phyloP scores from a whole-genome alignment of 2,329 filamentous ascomycete genomes.

The Dactylellina parvicollis region DNA sequence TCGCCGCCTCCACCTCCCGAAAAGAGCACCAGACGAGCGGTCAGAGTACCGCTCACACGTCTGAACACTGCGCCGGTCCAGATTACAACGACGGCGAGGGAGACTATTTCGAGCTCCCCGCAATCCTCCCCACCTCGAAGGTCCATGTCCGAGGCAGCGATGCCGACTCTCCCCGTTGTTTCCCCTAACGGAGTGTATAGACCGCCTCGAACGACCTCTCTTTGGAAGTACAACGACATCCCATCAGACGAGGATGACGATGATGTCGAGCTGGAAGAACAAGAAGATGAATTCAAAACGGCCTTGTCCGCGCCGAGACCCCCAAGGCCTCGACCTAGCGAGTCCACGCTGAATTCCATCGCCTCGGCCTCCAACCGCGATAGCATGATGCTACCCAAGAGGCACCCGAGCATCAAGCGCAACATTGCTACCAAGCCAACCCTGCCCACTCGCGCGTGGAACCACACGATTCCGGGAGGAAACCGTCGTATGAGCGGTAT shows the following conservation, averaged over 20 bases:
- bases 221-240: conserved; percentile 46
- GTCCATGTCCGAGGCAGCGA: conserved; percentile 31
- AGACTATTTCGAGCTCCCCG: conserved; percentile 30
- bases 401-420: conserved; percentile 63
- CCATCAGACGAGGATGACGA: conserved; percentile 72
- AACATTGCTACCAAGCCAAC: conserved; percentile 60
- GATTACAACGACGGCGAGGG: conserved; percentile 13
- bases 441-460: conserved; percentile 45
- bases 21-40: conserved; percentile 42
- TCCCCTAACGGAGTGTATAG: conserved; percentile 46
- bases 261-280: conserved; percentile 70
- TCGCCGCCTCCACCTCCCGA: conserved; percentile 42
- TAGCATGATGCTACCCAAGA: conserved; percentile 41
- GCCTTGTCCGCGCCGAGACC: conserved; percentile 73
- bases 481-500: conserved; percentile 55
- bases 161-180: conserved; percentile 25
- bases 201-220: conserved; percentile 46
- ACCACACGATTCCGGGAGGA: conserved; percentile 33
- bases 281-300: conserved; percentile 74
- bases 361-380: conserved; percentile 31
- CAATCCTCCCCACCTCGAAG: conserved; percentile 42
- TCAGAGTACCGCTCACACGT: conserved; percentile 27
- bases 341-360: conserved; percentile 28
- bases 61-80: conserved; percentile 36
- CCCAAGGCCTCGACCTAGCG: conserved; percentile 53